Evolutionary conservation across 2,329 filamentous ascomycete genomes (phyloP).

Genomic region (Aspergillus sp.): DNA sequence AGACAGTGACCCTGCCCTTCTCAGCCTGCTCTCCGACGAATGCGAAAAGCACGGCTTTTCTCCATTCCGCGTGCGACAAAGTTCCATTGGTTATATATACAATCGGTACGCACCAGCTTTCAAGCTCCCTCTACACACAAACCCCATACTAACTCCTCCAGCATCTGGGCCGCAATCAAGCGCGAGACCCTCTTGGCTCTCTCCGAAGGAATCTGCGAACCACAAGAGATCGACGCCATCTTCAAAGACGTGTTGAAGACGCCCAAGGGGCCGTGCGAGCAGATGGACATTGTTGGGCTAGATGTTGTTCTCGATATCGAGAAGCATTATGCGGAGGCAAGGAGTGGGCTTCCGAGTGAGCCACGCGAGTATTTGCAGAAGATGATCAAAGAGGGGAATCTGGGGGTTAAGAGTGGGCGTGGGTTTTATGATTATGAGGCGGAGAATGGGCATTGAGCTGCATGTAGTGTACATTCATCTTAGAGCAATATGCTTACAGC

Average conservation of each 20-base stretch:
- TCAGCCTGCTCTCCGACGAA: slow-evolving; percentile 35
- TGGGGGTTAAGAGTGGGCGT: slow-evolving; percentile 12
- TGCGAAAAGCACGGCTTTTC: slow-evolving; percentile 40
- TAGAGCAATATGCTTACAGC: background rate
- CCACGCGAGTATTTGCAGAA: slow-evolving; percentile 6
- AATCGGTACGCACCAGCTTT: slow-evolving; percentile 33
- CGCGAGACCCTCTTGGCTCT: slow-evolving; percentile 44
- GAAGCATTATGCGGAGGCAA: slow-evolving; percentile 38
- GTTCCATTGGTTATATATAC: slow-evolving; percentile 47
- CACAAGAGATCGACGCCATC: slow-evolving; percentile 44
- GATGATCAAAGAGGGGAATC: slow-evolving; percentile 4
- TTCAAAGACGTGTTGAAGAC: slow-evolving; percentile 44
- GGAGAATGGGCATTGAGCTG: background rate
- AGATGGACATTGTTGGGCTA: slow-evolving; percentile 48
- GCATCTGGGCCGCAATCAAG: slow-evolving; percentile 51
- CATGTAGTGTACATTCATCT: background rate
- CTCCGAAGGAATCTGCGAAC: slow-evolving; percentile 40
- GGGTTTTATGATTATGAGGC: slow-evolving; percentile 12
- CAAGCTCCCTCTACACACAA: background rate
- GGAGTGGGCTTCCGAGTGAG: slow-evolving; percentile 6
- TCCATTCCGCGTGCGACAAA: slow-evolving; percentile 42
- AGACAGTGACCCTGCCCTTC: slow-evolving; percentile 35
- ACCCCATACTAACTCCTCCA: slow-evolving; percentile 10
- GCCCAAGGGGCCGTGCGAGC: slow-evolving; percentile 42
- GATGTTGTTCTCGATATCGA: slow-evolving; percentile 49